Evolutionary conservation across 2,329 filamentous ascomycete species (phyloP), one percentile per base, ranked within the genome.

Genomic region (Aspergillus novofumigatus): DNA sequence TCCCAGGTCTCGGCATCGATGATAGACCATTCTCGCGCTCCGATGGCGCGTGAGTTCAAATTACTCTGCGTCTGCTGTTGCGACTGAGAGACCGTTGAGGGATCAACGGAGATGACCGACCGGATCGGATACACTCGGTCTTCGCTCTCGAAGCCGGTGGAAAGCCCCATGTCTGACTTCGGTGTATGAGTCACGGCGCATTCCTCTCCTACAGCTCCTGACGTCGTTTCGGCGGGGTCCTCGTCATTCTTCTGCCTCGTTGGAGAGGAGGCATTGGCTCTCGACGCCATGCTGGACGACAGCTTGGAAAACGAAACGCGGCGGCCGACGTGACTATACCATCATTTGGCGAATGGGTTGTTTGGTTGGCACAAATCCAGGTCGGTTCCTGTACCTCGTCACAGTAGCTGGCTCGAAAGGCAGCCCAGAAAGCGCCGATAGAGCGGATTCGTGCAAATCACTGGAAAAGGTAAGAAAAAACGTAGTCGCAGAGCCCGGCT

Each of bases 101-200:
- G 83, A 63, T 90, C 86, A 44, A 92, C 84, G 6, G 85, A 89
- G 25, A 93, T 80, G 47, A 90, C 86, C n/a, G 89, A 92, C 51
- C 89, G 84, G 32, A 93, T 89, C n/a, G 90, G 90, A 56, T 90
- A 93, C 4, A 93, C 88, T 54, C 88, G 83, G 66, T 92, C 82
- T 49, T 75, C 69, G 4, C 73, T 62, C 48, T 63, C 63, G 17
- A 64, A 62, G 2, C 55, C 59, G 7, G 55, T 51, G 38, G 51
- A 29, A 32, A 17, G 17, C n/a, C 8, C 11, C 9, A n/a, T 17
- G 3, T 5, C 23, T 11, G 32, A 38, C n/a, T 55, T 48, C n/a
- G 32, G 25, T 20, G 58, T 10, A 6, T 8, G 1, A 41, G 26
- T 5, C 10, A 44, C 35, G 35, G 11, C 26, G 4, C 11, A 20